Percentiles rank a stretch among this genome's conserved stretches.
Conservation (phyloP, 345 rosid species). For the Hevea brasiliensis region DNA sequence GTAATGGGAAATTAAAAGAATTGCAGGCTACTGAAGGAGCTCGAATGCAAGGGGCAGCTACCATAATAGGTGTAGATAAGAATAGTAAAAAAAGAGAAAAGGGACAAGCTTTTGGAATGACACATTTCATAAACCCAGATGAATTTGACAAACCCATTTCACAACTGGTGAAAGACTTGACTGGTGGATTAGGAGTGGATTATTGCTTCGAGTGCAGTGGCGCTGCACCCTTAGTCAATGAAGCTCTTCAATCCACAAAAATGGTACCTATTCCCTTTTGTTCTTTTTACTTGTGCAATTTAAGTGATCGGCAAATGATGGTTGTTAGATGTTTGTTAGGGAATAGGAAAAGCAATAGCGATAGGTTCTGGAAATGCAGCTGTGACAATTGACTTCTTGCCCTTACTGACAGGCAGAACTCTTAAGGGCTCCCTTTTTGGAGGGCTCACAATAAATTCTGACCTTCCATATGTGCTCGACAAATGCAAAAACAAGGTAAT, state of each 20-base stretch:
- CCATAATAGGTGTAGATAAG: conserved; percentile 62
- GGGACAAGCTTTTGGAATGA: conserved; percentile 50
- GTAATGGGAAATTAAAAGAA: background rate
- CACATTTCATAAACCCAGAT: conserved; percentile 57
- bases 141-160: conserved; percentile 38
- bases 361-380: conserved; percentile 37
- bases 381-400: conserved; percentile 22
- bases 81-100: conserved; percentile 40
- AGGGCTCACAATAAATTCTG: conserved; percentile 54
- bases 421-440: conserved; percentile 59
- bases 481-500: conserved; percentile 47
- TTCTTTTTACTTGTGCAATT: no score
- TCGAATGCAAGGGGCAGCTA: conserved; percentile 48
- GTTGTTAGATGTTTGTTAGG: conserved; percentile 25
- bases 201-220: conserved; percentile 70
- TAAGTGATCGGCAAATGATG: no score
- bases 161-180: conserved; percentile 42
- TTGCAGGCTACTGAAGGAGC: conserved; percentile 61
- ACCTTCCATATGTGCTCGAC: conserved; percentile 45
- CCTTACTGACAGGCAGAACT: conserved; percentile 45
- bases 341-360: conserved; percentile 47
- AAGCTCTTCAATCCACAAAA: conserved; percentile 53
- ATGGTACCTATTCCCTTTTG: conserved; percentile 21
- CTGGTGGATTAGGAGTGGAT: conserved; percentile 54
- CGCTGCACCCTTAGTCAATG: conserved; percentile 30